These are phyloP conservation scores for Ophiostoma sp. DNA, from an alignment of 2,329 filamentous ascomycete species.

Conservation along the genomic window DNA sequence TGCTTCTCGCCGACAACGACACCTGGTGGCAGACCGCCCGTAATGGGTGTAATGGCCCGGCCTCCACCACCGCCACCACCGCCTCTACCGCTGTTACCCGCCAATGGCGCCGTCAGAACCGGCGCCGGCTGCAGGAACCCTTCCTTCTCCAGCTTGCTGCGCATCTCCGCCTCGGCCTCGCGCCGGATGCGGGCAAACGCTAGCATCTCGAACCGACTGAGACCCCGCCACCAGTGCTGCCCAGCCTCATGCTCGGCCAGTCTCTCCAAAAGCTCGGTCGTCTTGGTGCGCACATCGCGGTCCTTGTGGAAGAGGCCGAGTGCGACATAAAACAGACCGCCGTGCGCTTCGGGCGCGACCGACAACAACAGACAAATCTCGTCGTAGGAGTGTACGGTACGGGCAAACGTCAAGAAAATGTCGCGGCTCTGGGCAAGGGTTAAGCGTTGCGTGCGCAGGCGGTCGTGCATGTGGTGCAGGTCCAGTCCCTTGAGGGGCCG, in stretches of 20 bases:
- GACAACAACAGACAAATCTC: constrained; percentile 82
- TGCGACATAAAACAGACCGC: constrained; percentile 86
- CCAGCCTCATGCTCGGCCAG: constrained; percentile 87
- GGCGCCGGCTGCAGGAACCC: constrained; percentile 37
- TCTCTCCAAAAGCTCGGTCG: constrained; percentile 77
- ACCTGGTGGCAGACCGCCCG: neutral
- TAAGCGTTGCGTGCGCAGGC: constrained; percentile 78
- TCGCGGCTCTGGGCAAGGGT: constrained; percentile 73
- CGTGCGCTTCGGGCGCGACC: constrained; percentile 81
- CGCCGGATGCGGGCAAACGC: constrained; percentile 78
- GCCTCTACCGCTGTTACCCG: neutral
- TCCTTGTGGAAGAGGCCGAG: constrained; percentile 91
- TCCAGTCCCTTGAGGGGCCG: constrained; percentile 78
- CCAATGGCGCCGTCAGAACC: constrained; percentile 31
- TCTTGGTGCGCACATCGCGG: constrained; percentile 72
- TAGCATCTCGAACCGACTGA: constrained; percentile 86
- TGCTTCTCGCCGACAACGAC: constrained; percentile 43
- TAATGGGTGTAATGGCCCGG: constrained; percentile 14
- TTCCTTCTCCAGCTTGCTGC: constrained; percentile 48
- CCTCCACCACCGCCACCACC: neutral
- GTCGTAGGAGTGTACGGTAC: constrained; percentile 75
- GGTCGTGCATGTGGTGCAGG: constrained; percentile 88
- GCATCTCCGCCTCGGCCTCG: constrained; percentile 58
- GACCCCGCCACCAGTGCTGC: constrained; percentile 83
- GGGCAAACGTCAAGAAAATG: constrained; percentile 79